Percentiles rank a stretch among this genome's conserved stretches.
Evolutionary conservation across 2,329 filamentous ascomycete genomes (phyloP).

Genomic region (Exophiala spinifera): DNA sequence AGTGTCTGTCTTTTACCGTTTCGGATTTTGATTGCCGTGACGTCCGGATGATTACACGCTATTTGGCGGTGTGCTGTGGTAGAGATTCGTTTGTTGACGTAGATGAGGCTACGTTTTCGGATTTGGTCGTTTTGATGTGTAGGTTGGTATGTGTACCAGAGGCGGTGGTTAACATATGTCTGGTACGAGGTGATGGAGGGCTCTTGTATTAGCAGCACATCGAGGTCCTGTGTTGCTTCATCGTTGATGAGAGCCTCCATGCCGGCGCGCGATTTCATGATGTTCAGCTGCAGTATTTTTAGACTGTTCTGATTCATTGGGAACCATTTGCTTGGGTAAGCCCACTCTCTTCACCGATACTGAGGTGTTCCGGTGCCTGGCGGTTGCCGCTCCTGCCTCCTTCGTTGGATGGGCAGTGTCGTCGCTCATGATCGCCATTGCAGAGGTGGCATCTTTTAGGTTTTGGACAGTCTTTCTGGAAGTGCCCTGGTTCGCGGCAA

Average conservation of each 20-base stretch:
- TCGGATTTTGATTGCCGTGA: constrained; percentile 28
- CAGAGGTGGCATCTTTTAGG: constrained; percentile 25
- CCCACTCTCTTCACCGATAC: background rate
- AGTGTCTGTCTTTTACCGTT: constrained; percentile 21
- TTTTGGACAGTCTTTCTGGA: constrained; percentile 30
- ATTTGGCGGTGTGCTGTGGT: constrained; percentile 30
- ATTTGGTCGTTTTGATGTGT: constrained; percentile 17
- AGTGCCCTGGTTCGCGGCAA: constrained; percentile 30
- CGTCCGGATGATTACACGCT: constrained; percentile 28
- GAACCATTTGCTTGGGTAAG: background rate
- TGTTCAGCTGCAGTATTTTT: constrained; percentile 26
- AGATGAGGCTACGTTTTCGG: constrained; percentile 29
- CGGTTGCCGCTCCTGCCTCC: constrained; percentile 25
- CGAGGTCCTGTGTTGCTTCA: constrained; percentile 23
- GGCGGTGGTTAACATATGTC: constrained; percentile 31
- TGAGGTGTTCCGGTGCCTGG: constrained; percentile 4
- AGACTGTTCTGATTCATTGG: constrained; percentile 16
- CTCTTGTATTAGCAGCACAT: constrained; percentile 29
- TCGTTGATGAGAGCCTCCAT: constrained; percentile 35
- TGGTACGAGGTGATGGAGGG: constrained; percentile 25
- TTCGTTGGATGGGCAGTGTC: constrained; percentile 22
- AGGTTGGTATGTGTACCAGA: constrained; percentile 29
- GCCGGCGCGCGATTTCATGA: constrained; percentile 26
- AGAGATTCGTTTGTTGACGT: constrained; percentile 29
- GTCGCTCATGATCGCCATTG: constrained; percentile 24